These are phyloP conservation scores for Macadamia tetraphylla DNA, from an alignment of 164 flowering plant species.

Conservation along the genomic window DNA sequence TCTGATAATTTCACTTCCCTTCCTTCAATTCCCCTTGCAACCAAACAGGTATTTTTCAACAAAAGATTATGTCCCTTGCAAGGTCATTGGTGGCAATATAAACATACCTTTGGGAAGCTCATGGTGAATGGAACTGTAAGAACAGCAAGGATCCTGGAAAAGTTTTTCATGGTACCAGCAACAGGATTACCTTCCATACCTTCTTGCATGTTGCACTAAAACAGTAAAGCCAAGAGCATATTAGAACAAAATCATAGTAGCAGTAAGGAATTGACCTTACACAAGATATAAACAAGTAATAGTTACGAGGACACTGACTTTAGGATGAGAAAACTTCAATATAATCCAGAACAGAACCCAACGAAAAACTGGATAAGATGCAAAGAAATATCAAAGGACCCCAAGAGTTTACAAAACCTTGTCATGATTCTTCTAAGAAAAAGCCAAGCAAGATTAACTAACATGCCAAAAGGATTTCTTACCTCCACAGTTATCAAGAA, in stretches of 20 bases:
- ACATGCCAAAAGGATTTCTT: neutral
- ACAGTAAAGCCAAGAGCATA: neutral
- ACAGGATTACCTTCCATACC: slow-evolving; percentile 92
- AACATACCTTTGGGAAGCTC: slow-evolving; percentile 69
- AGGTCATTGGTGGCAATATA: neutral
- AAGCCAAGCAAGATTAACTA: neutral
- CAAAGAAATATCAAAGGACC: too few species aligned
- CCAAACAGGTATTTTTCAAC: too few species aligned
- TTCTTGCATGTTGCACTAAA: slow-evolving; percentile 77
- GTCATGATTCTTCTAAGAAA: neutral
- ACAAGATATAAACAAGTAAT: neutral
- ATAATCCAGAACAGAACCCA: neutral
- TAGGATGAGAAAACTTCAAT: neutral
- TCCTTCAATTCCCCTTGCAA: too few species aligned
- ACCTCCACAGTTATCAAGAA: slow-evolving; percentile 87
- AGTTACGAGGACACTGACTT: too few species aligned
- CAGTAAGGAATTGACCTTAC: neutral
- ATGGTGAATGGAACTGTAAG: slow-evolving; percentile 69
- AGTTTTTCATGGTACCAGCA: slow-evolving; percentile 68
- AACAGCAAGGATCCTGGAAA: slow-evolving; percentile 63
- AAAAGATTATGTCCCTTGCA: neutral
- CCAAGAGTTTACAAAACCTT: neutral
- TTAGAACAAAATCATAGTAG: slow-evolving; percentile 1
- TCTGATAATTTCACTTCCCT: too few species aligned
- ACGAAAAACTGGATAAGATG: neutral